Base-by-base conservation (phyloP, 2,329 filamentous ascomycete species). In the Cladophialophora yegresii region DNA sequence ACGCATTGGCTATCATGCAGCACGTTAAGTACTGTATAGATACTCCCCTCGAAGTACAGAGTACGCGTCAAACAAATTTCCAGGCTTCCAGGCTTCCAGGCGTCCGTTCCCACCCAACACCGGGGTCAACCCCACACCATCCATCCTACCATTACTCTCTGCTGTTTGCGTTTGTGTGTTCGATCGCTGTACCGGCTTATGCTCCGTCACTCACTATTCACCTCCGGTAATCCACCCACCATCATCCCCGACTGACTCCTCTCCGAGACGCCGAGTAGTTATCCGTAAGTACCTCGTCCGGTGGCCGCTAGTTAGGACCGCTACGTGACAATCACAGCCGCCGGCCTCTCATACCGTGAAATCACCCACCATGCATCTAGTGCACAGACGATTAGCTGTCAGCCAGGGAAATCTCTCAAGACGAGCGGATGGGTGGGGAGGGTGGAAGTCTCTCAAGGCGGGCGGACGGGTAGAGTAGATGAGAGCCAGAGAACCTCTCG, bases 351-450 rank as follows among this genome's bases (percentile, higher is more conserved):
- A 49, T 62, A 64, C 36, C 63, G 67, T 4, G 62, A 61, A 40
- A 71, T 69, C 10, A 71, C 58, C 63, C 64, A 71, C 67, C 67
- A 71, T 6, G 69, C 69, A 50, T 71, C 65, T 67, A 22, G 16
- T 5, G 1, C 10, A 22, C 33, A 56, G 30, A 32, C 30, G 3
- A 58, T 9, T 22, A 2, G 5, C 10, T 12, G 13, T 49, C 51
- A 20, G 23, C 51, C 26, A 33, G 10, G 7, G 16, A n/a, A 1
- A 45, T 6, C 30, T 36, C 54, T 16, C 20, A 28, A 59, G 26
- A 40, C 36, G 12, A 54, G 33, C 28, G 54, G 47, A 23, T n/a
- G n/a, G n/a, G n/a, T n/a, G n/a, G n/a, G n/a, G n/a, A n/a, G n/a
- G n/a, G n/a, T n/a, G n/a, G n/a, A n/a, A n/a, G n/a, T n/a, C n/a